Evolutionary conservation across 2,329 filamentous ascomycete genomes (phyloP), one percentile per base, ranked within the genome.

Genomic region (Dactylellina drechsleri): DNA sequence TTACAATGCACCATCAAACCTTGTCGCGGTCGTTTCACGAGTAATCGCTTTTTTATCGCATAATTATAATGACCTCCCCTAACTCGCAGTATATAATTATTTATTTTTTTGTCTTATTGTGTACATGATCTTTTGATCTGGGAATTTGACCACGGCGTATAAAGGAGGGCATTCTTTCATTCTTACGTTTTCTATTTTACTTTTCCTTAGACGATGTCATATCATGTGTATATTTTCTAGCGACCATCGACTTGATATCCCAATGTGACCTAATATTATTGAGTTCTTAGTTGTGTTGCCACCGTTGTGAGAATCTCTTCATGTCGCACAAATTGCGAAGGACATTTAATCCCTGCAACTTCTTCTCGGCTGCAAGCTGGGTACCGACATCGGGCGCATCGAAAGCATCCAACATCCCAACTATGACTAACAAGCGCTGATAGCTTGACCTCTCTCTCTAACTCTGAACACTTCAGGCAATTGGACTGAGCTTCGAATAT

Each of bases 1-100:
- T 74, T 8, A 74, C 70, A 52, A 62, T 57, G 10, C 70, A 67
- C 20, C 70, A 74, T 20, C 70, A 74, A 59, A 74, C 68, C 16
- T 43, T 72, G 15, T 65, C 68, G 6, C 47, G 68, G 26, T 6
- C 45, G 12, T 57, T 66, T 52, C 53, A 47, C 6, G 68, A 73
- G 28, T 49, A 66, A 12, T 73, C 50, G 43, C 13, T 26, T 18
- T 18, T 52, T 23, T 26, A 20, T 47, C n/a, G 7, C 13, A 47
- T 15, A 47, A 47, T n/a, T 4, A 18, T 47, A n/a, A 47, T 47
- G 43, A 47, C 13, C n/a, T 47, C 7, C 16, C 13, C 13, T n/a
- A 36, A 36, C 16, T 47, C 43, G 18, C 47, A 20, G 18, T 52
- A 18, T 23, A 20, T 18, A 23, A 52, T 52, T 18, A 5, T 52